Evolutionary conservation across 371 early-diverging fungal genomes (phyloP).

Genomic region (Parasitella parasitica): DNA sequence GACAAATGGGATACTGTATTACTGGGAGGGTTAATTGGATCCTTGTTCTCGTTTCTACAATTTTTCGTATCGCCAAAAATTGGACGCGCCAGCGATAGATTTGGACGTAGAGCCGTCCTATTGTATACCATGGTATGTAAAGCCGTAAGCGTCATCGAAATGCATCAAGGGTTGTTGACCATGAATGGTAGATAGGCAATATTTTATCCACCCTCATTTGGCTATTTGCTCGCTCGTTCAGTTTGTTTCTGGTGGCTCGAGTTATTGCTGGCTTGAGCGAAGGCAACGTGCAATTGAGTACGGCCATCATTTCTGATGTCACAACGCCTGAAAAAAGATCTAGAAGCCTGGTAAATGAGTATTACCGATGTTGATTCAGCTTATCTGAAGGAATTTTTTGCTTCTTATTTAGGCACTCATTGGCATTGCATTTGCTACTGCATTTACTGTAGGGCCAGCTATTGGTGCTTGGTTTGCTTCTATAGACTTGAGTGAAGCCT

Average conservation of each 20-base stretch:
- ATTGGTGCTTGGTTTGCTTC: slow-evolving; percentile 91
- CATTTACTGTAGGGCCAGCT: slow-evolving; percentile 95
- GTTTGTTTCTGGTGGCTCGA: slow-evolving; percentile 82
- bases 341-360: slow-evolving; percentile 59
- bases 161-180: not conserved
- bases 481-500: slow-evolving; percentile 56
- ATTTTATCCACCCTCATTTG: slow-evolving; percentile 82
- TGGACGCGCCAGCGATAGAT: slow-evolving; percentile 78
- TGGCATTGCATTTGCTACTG: slow-evolving; percentile 94
- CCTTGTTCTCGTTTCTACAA: slow-evolving; percentile 93
- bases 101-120: slow-evolving; percentile 85
- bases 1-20: slow-evolving; percentile 84
- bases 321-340: slow-evolving; percentile 80
- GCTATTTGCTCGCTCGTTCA: slow-evolving; percentile 84
- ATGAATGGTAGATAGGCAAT: slow-evolving; percentile 75
- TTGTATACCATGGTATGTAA: slow-evolving; percentile 88
- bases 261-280: slow-evolving; percentile 93
- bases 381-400: not conserved
- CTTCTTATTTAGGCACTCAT: slow-evolving; percentile 73
- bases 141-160: no score
- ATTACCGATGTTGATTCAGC: not conserved
- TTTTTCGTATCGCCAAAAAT: slow-evolving; percentile 86
- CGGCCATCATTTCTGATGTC: slow-evolving; percentile 94
- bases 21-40: slow-evolving; percentile 92
- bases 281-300: slow-evolving; percentile 95